Base-by-base conservation (phyloP, 768 basidiomycete species). In the Hemileccinum rubropunctum region DNA sequence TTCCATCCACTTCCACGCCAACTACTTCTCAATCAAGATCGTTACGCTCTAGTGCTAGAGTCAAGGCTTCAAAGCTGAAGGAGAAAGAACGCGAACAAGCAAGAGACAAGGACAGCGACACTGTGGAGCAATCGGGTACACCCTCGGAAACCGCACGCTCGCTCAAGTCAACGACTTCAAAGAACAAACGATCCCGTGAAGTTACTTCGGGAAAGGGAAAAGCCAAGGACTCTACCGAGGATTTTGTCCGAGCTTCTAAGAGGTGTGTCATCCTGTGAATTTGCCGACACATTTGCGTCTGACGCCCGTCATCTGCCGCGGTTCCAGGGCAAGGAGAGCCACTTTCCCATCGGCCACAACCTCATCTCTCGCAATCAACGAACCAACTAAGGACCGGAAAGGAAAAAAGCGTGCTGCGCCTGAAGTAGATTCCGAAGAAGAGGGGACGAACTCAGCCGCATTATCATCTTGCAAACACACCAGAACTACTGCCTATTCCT, bases 331-430 rank as follows among this genome's bases (percentile, higher is more conserved):
- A 60, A 82, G 84, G 62, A 81, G 82, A 63, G 74, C 77, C 53
- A 78, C 80, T 42, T 71, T 73, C 70, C 71, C 61, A 54, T 67
- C 61, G 56, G 15, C 58, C 45, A 71, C 54, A 60, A 73, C 61
- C 42, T 73, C 57, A 64, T 77, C 58, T 68, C 79, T 71, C 72
- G 80, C 71, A 50, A 91, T 91, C 70, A 84, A 83, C 83, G 91
- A 92, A 76, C 81, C 85, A 42, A 58, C 73, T 3, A 78, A 77
- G 63, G 89, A 91, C 71, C 69, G 71, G 57, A 95, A 95, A 71
- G 94, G 92, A 51, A 97, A 97, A 83, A 95, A 95, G 74, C 87
- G 91, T 61, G 92, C 91, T 34, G 81, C 77, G 28, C 85, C 86
- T 42, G 88, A 91, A 71, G 69, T 74, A 30, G 71, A 70, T 57